Percentiles rank a stretch among this genome's conserved stretches.
phyloP scores from a whole-genome alignment of 768 basidiomycete genomes.

The Suillus spraguei region DNA sequence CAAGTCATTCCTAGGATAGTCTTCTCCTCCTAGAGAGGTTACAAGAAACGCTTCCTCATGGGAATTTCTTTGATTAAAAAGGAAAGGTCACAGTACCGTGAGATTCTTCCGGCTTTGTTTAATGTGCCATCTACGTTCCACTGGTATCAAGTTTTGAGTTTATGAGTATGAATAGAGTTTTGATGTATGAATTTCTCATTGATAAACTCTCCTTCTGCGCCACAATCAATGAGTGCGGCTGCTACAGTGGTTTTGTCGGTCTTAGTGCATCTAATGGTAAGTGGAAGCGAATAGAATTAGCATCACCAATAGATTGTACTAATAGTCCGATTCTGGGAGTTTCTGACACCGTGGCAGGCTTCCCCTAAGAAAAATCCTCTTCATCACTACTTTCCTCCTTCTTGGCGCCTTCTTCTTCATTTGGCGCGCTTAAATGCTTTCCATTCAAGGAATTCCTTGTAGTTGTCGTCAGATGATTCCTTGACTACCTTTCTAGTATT shows the following conservation, averaged over 20 bases:
- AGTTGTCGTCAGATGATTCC: not conserved
- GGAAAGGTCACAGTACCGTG: not conserved
- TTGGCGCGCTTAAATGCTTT: not conserved
- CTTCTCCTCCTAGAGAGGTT: not conserved
- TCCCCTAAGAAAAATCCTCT: not conserved
- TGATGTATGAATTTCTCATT: rapidly evolving
- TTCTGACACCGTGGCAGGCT: too few relatives aligned
- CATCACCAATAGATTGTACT: too few relatives aligned
- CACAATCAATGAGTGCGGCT: too few relatives aligned
- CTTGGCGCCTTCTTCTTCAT: too few relatives aligned
- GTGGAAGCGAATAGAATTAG: too few relatives aligned
- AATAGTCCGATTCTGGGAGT: too few relatives aligned
- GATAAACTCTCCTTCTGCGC: too few relatives aligned
- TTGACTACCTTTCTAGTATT: not conserved
- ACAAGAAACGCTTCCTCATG: not conserved
- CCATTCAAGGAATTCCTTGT: not conserved
- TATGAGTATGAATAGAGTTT: too few relatives aligned
- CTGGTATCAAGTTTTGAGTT: too few relatives aligned
- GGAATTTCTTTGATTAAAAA: rapidly evolving
- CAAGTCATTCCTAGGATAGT: not conserved
- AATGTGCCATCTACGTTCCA: not conserved
- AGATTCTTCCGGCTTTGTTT: not conserved
- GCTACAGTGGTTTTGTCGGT: too few relatives aligned
- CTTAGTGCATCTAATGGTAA: too few relatives aligned
- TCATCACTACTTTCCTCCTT: too few relatives aligned